A percentile compares a stretch with the other conserved stretches of the same genome.
Conservation (phyloP, 2,329 filamentous ascomycete genomes). For the Corinectria fuckeliana region DNA sequence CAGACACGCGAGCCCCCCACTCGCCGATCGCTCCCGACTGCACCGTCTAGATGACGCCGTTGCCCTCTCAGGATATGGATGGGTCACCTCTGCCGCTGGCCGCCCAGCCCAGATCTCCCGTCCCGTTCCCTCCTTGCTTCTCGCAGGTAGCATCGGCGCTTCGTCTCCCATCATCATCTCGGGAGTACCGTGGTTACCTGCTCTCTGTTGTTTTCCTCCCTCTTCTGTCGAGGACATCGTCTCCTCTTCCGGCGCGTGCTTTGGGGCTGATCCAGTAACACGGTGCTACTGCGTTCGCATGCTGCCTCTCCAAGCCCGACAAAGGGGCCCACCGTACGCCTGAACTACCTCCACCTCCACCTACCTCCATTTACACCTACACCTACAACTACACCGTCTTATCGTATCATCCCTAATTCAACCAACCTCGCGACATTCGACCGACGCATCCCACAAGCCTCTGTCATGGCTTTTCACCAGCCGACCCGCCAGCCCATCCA, state of each 20-base stretch:
- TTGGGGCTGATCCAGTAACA: background rate
- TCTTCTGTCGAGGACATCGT: background rate
- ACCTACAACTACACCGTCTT: conserved; percentile 33
- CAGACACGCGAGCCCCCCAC: conserved; percentile 27
- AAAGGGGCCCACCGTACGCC: conserved; percentile 29
- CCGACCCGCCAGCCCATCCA: conserved; percentile 60
- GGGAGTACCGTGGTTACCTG: conserved; percentile 6
- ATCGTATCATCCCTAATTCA: conserved; percentile 33
- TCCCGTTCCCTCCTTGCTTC: conserved; percentile 22
- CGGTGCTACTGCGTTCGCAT: conserved; percentile 11
- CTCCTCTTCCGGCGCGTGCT: background rate
- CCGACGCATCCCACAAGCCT: conserved; percentile 13
- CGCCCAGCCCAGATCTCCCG: conserved; percentile 16
- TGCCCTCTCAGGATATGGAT: background rate
- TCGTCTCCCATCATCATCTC: conserved; percentile 9
- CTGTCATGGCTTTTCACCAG: conserved; percentile 65
- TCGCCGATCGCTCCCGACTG: conserved; percentile 21
- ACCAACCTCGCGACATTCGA: conserved; percentile 23
- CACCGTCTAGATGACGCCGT: conserved; percentile 23
- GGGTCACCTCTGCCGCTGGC: conserved; percentile 9
- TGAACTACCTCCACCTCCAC: background rate
- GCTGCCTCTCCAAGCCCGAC: conserved; percentile 27
- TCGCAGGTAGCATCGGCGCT: conserved; percentile 17
- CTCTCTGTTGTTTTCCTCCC: conserved; percentile 2
- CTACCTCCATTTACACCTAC: conserved; percentile 8